Conservation (phyloP, 192 early-diverging fungal species). For the Backusella macrospora region DNA sequence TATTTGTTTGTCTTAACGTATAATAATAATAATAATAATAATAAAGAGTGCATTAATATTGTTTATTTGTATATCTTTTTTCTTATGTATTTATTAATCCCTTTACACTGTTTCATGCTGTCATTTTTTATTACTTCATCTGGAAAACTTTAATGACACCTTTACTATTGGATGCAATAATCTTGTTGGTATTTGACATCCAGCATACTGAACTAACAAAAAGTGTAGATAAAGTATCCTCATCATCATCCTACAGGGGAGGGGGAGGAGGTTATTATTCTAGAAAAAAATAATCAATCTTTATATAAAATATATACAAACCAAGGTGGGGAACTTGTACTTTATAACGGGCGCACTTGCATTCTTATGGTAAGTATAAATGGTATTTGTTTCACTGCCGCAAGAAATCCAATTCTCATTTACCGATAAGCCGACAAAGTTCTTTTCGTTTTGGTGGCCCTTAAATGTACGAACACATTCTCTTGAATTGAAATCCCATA, state of each 20-base stretch:
- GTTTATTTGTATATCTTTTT: neutral
- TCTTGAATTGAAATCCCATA: slow-evolving; percentile 69
- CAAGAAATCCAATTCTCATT: slow-evolving; percentile 88
- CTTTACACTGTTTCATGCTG: slow-evolving; percentile 13
- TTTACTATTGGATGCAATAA: slow-evolving; percentile 88
- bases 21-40: too few species aligned
- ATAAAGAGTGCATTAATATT: neutral
- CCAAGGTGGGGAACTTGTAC: slow-evolving; percentile 79
- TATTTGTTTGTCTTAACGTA: neutral
- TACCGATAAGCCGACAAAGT: slow-evolving; percentile 93
- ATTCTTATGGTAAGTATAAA: slow-evolving; percentile 82
- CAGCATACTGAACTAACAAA: slow-evolving; percentile 95
- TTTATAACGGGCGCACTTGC: slow-evolving; percentile 74
- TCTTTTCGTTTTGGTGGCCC: slow-evolving; percentile 93
- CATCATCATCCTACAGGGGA: slow-evolving; percentile 55
- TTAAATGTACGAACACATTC: slow-evolving; percentile 71
- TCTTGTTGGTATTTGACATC: slow-evolving; percentile 76
- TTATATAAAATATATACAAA: slow-evolving; percentile 47
- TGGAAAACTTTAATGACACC: slow-evolving; percentile 86
- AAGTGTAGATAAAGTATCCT: slow-evolving; percentile 60
- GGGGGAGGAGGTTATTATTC: neutral
- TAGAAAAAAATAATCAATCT: neutral
- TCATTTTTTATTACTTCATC: slow-evolving; percentile 58
- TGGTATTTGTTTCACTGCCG: slow-evolving; percentile 91
- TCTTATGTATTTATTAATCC: neutral